Evolutionary conservation across 495 filamentous ascomycete genomes (phyloP).

Genomic region (Aspergillus biplanus): DNA sequence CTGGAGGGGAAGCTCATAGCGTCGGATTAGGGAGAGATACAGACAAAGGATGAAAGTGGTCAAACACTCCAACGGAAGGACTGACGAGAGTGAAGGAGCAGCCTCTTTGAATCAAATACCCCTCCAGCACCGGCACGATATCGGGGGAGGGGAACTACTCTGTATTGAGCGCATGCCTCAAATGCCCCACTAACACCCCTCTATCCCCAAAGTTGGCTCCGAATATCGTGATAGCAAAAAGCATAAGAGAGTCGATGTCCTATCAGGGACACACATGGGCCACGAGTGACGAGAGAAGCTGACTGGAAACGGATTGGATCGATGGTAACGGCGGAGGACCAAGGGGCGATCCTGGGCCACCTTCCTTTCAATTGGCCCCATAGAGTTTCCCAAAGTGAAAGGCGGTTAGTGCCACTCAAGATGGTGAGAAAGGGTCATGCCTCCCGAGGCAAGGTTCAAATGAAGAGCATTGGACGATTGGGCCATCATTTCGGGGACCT

Average conservation of each 20-base stretch:
- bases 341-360: slow-evolving; percentile 16
- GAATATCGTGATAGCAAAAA: slow-evolving; percentile 20
- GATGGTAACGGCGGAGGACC: slow-evolving; percentile 15
- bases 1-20: slow-evolving; percentile 23
- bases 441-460: slow-evolving; percentile 4
- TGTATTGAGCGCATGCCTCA: slow-evolving; percentile 13
- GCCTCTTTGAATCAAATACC: slow-evolving; percentile 31
- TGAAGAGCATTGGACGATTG: not conserved
- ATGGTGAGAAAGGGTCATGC: slow-evolving; percentile 10
- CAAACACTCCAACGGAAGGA: slow-evolving; percentile 11
- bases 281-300: slow-evolving; percentile 25
- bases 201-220: slow-evolving; percentile 15
- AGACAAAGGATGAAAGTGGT: slow-evolving; percentile 13
- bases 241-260: slow-evolving; percentile 30
- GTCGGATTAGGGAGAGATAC: slow-evolving; percentile 4
- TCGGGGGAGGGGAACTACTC: slow-evolving; percentile 13
- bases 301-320: slow-evolving; percentile 17
- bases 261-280: slow-evolving; percentile 51
- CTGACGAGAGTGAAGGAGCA: slow-evolving; percentile 13
- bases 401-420: slow-evolving; percentile 11
- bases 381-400: slow-evolving; percentile 8
- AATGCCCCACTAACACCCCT: slow-evolving; percentile 28
- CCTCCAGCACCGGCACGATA: slow-evolving; percentile 10
- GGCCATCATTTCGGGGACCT: slow-evolving; percentile 9
- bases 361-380: slow-evolving; percentile 17